Evolutionary conservation across 495 filamentous ascomycete genomes (phyloP), one percentile per base, ranked within the genome.

Genomic region (Talaromyces wortmannii): DNA sequence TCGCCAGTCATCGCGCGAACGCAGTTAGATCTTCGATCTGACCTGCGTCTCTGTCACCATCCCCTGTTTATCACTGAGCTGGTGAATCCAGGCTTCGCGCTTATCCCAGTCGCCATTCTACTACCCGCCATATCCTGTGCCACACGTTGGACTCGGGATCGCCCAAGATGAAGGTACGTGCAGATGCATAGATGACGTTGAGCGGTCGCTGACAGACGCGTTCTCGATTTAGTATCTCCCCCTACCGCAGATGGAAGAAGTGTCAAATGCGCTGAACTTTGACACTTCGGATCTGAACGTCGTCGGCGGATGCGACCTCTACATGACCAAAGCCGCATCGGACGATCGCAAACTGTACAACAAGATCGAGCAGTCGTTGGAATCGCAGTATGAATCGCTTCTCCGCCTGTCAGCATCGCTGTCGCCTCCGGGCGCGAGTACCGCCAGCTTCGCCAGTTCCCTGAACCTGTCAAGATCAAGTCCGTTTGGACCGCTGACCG

Each of bases 301-400:
- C 59, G 81, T 88, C 11, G 94, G 94, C 53, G 86, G 89, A 46
- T 96, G 91, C 76, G 94, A 99, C 68, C 81, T 97, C 16, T 99
- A 95, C 76, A 97, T 91, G 7, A 97, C 91, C 36, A 97, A 97
- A 72, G 91, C 94, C 12, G 90, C 92, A 45, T 89, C 91, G 40
- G 80, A 83, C 61, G 95, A 99, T 70, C 96, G 96, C 77, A 97
- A 96, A 70, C 78, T 97, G 3, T 97, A 97, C 80, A 92, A 92
- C 68, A 85, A 85, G 58, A 96, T 99, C 66, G 91, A 95, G 61
- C 80, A 89, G 55, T 87, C 84, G 3, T 84, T 99, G 31, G 89
- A 95, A 59, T 82, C 85, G 15, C 90, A 96, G 66, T 90, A 97
- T 77, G 89, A 92, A 61, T 87, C 90, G 3, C 81, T 92, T 6